phyloP scores from a whole-genome alignment of 78 protist genomes.

The Andalucia godoyi region DNA sequence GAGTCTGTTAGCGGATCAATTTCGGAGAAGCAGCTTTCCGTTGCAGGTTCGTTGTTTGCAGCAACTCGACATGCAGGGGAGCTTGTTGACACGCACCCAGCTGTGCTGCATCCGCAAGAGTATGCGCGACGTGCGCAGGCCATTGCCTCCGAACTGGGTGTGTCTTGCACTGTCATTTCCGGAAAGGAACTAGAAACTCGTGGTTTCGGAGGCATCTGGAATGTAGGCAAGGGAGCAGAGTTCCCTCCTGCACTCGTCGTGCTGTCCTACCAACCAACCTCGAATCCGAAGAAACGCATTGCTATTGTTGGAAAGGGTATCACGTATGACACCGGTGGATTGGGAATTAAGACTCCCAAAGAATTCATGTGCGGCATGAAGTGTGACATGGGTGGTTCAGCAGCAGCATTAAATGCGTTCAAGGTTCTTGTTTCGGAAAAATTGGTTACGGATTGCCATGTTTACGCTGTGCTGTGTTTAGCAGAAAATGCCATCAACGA shows the following conservation, averaged over 20 bases:
- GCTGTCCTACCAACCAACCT: conserved; percentile 3
- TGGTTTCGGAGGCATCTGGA: conserved; percentile 13
- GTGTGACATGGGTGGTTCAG: conserved; percentile 26
- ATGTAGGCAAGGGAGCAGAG: conserved; percentile 28
- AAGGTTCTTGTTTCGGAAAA: neutral
- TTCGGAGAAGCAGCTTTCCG: too few species aligned
- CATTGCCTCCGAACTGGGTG: neutral
- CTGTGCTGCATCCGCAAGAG: too few species aligned
- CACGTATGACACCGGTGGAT: conserved; percentile 18
- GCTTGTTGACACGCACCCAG: too few species aligned
- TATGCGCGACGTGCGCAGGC: neutral
- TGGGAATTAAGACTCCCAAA: neutral
- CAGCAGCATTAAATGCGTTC: neutral
- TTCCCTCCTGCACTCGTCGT: conserved; percentile 14
- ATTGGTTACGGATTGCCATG: neutral
- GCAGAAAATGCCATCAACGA: conserved; percentile 4
- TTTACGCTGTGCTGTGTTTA: conserved; percentile 3
- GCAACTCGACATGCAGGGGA: too few species aligned
- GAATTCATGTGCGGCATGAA: neutral
- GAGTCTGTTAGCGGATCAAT: too few species aligned
- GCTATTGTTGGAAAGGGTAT: conserved; percentile 7
- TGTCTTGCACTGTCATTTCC: neutral
- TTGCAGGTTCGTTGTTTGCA: too few species aligned
- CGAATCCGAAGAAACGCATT: neutral
- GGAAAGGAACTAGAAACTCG: conserved; percentile 17